Percentiles rank a stretch among this genome's conserved stretches.
Conservation (phyloP, 345 rosid genomes). For the Ceriops decandra region DNA sequence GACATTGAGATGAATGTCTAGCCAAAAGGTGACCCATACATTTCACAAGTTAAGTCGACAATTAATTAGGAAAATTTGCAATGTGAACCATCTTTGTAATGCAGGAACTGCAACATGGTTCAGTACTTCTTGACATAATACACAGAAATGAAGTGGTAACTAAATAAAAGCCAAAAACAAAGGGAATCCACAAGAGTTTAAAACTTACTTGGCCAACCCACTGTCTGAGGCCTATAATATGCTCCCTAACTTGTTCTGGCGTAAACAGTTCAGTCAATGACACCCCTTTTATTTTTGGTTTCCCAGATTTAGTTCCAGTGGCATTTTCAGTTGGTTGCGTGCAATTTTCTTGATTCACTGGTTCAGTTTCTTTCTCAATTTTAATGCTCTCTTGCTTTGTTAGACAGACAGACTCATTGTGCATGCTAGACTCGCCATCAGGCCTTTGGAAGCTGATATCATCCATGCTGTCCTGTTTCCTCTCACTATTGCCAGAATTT, state of each 20-base stretch:
- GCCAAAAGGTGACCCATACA: too few relatives aligned
- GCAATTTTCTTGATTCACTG: conserved; percentile 50
- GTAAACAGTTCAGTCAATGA: conserved; percentile 93
- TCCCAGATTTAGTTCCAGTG: conserved; percentile 66
- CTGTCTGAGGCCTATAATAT: conserved; percentile 85
- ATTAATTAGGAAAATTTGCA: too few relatives aligned
- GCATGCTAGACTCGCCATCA: conserved; percentile 37
- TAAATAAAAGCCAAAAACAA: too few relatives aligned
- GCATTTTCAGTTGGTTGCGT: conserved; percentile 45
- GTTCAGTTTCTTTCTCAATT: conserved; percentile 52
- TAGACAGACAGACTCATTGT: conserved; percentile 29
- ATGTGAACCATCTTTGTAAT: too few relatives aligned
- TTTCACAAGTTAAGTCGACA: too few relatives aligned
- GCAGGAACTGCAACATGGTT: too few relatives aligned
- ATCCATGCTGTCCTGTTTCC: conserved; percentile 46
- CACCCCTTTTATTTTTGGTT: conserved; percentile 95
- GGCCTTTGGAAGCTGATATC: conserved; percentile 41
- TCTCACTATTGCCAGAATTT: conserved; percentile 43
- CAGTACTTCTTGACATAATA: too few relatives aligned
- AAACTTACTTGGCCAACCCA: conserved; percentile 96
- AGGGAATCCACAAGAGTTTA: background rate
- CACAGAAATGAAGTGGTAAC: background rate
- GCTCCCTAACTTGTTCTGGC: conserved; percentile 95
- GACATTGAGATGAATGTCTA: too few relatives aligned
- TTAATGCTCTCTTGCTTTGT: conserved; percentile 45